A percentile compares a stretch with the other conserved stretches of the same genome.
phyloP scores from a whole-genome alignment of 108 stramenopile species.

The Nitzschia sp. region DNA sequence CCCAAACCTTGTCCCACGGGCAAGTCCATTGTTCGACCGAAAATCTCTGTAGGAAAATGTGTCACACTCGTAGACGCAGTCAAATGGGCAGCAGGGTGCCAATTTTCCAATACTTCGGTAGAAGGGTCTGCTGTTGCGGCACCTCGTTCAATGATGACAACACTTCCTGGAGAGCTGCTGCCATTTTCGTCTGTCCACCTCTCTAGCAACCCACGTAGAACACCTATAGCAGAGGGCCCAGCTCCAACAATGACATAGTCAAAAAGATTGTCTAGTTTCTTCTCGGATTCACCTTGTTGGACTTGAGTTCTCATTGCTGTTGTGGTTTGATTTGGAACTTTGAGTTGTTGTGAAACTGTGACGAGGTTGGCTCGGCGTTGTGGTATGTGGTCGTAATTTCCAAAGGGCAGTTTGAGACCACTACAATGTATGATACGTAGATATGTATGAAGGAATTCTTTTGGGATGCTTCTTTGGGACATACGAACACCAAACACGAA shows the following conservation, averaged over 20 bases:
- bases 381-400: too few relatives aligned
- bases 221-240: constrained; percentile 72
- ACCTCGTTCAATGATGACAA: constrained; percentile 73
- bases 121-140: constrained; percentile 9
- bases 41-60: constrained; percentile 11
- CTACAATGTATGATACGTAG: too few relatives aligned
- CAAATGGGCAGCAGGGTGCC: constrained; percentile 33
- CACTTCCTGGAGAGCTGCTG: constrained; percentile 26
- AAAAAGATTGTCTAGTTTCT: constrained; percentile 10
- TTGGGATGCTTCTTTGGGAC: too few relatives aligned
- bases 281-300: not conserved
- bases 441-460: too few relatives aligned
- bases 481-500: too few relatives aligned
- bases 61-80: constrained; percentile 12
- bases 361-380: too few relatives aligned
- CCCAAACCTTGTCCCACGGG: constrained; percentile 67
- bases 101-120: constrained; percentile 15
- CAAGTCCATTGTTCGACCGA: constrained; percentile 44
- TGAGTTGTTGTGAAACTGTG: too few relatives aligned
- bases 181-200: not conserved
- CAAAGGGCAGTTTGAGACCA: too few relatives aligned
- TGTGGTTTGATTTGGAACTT: not conserved
- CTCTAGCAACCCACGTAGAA: constrained; percentile 56
- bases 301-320: not conserved
- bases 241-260: constrained; percentile 73